Percentiles rank a stretch among this genome's conserved stretches.
Conservation (phyloP, 345 rosid genomes). For the Salix viminalis region DNA sequence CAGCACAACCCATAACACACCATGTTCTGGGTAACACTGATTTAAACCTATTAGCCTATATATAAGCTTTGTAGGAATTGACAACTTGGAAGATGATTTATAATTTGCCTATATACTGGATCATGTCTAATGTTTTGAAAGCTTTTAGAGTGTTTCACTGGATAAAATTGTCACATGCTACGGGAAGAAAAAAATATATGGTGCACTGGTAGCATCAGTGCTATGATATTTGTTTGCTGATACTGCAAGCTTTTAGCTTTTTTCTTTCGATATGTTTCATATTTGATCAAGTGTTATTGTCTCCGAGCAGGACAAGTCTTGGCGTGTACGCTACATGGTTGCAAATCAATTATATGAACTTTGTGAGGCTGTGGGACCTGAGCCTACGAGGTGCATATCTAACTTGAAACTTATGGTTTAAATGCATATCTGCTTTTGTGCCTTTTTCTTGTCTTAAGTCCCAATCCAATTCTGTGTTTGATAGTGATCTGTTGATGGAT, state of each 20-base stretch:
- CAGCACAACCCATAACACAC: not conserved
- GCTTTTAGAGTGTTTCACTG: not conserved
- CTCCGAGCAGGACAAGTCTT: conserved; percentile 69
- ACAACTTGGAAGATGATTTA: not conserved
- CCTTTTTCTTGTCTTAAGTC: not conserved
- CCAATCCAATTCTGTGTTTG: not conserved
- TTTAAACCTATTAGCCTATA: not conserved
- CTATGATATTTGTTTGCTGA: not conserved
- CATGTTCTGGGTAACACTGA: not conserved
- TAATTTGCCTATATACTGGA: not conserved
- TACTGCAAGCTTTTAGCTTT: not conserved
- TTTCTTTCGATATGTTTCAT: not conserved
- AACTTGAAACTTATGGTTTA: not conserved
- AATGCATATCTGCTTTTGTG: not conserved
- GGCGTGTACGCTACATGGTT: conserved; percentile 98
- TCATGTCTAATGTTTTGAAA: not conserved
- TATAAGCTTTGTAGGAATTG: not conserved
- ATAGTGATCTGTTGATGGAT: not conserved
- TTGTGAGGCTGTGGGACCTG: conserved; percentile 95
- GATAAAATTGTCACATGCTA: not conserved
- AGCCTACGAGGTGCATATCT: conserved; percentile 66
- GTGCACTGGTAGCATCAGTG: not conserved
- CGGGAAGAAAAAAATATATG: not conserved
- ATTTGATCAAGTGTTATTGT: not conserved
- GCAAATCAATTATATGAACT: conserved; percentile 95